Evolutionary conservation across 148 eudicot species (phyloP).

Genomic region (Rhododendron simsii): DNA sequence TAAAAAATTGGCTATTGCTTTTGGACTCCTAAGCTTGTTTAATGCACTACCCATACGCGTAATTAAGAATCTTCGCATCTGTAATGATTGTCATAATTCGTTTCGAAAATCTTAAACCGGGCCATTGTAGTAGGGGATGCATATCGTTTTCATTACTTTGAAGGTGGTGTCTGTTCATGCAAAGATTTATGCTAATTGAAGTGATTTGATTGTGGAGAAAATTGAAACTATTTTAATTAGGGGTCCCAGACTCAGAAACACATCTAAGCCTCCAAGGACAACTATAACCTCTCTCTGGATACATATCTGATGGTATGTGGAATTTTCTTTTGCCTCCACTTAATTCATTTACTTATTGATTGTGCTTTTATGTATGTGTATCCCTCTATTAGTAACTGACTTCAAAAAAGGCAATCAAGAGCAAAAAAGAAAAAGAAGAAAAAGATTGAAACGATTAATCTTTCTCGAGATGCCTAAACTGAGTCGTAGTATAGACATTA

Average conservation of each 20-base stretch:
- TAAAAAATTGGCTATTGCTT: slow-evolving; percentile 21
- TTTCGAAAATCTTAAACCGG: no score
- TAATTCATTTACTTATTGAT: neutral
- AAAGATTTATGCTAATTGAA: slow-evolving; percentile 65
- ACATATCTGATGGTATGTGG: neutral
- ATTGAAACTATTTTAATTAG: neutral
- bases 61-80: slow-evolving; percentile 84
- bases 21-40: slow-evolving; percentile 63
- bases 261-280: neutral
- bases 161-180: no score
- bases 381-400: neutral
- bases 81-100: no score
- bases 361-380: neutral
- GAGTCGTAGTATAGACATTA: neutral
- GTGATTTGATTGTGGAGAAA: neutral
- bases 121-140: no score
- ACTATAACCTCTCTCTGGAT: neutral
- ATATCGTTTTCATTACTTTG: no score
- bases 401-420: neutral
- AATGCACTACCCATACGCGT: slow-evolving; percentile 53
- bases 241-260: neutral
- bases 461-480: neutral
- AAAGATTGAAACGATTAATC: neutral
- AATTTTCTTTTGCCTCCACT: neutral
- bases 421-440: neutral